These are phyloP conservation scores for Lodderomyces orthopsilosis DNA, from an alignment of 1,139 yeast species.

Conservation along the genomic window DNA sequence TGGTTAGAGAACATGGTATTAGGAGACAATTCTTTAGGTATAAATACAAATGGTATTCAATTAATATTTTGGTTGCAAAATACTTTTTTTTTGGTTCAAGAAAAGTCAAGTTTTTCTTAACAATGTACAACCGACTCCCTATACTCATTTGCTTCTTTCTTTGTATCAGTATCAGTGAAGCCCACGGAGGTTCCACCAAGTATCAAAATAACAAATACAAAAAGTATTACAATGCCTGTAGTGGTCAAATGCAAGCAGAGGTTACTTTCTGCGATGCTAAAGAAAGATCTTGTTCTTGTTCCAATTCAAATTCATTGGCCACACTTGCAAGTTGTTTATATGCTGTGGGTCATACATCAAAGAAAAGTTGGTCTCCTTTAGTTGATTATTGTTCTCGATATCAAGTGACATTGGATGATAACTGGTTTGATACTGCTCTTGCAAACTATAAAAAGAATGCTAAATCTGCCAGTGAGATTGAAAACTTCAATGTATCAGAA, in stretches of 20 bases:
- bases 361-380: slow-evolving; percentile 7
- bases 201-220: background rate
- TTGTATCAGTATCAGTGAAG: too few species aligned
- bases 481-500: slow-evolving; percentile 18
- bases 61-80: too few species aligned
- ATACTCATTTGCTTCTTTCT: too few species aligned
- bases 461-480: slow-evolving; percentile 18
- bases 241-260: slow-evolving; percentile 3
- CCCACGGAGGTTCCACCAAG: background rate
- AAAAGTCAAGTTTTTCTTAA: too few species aligned
- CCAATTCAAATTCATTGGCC: slow-evolving; percentile 6
- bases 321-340: slow-evolving; percentile 10
- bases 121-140: too few species aligned
- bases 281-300: slow-evolving; percentile 6
- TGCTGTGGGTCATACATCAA: background rate
- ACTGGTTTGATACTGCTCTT: slow-evolving; percentile 7
- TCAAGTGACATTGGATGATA: slow-evolving; percentile 15
- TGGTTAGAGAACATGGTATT: too few species aligned
- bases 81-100: too few species aligned
- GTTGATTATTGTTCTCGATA: too few species aligned
- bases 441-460: slow-evolving; percentile 5
- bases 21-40: too few species aligned
- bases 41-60: too few species aligned
- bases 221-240: slow-evolving; percentile 6
- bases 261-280: slow-evolving; percentile 5